Percentiles rank a stretch among this genome's conserved stretches.
Conservation (phyloP, 768 basidiomycete genomes). For the Tulasnella sp. region DNA sequence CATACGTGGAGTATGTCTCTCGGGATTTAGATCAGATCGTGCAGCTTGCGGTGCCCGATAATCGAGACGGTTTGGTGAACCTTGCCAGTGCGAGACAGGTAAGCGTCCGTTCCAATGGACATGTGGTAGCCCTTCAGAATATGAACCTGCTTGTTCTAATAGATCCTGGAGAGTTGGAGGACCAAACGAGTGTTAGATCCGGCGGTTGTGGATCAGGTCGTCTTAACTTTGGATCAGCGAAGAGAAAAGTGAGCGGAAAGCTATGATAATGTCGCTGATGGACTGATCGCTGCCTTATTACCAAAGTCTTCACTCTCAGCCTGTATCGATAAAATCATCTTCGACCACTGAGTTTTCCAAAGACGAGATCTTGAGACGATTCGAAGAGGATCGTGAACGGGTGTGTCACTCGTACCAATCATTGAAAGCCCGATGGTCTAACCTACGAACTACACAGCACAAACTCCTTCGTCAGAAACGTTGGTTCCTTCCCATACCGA, state of each 20-base stretch:
- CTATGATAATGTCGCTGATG: neutral
- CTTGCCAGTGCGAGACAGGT: slow-evolving; percentile 82
- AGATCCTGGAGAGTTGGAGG: slow-evolving; percentile 91
- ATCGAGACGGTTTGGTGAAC: slow-evolving; percentile 80
- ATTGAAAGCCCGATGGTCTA: neutral
- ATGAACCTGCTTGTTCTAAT: neutral
- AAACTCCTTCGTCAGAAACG: slow-evolving; percentile 83
- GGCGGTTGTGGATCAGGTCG: slow-evolving; percentile 59
- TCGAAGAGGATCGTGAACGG: slow-evolving; percentile 86
- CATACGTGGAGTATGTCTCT: slow-evolving; percentile 64
- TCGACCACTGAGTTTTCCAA: slow-evolving; percentile 36
- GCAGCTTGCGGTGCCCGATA: slow-evolving; percentile 76
- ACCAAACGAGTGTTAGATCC: slow-evolving; percentile 76
- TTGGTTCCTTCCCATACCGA: slow-evolving; percentile 37
- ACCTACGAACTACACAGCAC: slow-evolving; percentile 33
- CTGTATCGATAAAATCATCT: slow-evolving; percentile 15
- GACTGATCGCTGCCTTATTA: neutral
- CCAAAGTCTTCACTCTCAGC: neutral
- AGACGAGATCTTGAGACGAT: slow-evolving; percentile 69
- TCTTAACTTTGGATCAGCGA: slow-evolving; percentile 46
- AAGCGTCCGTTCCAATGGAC: neutral
- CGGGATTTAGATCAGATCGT: slow-evolving; percentile 73
- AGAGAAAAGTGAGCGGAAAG: slow-evolving; percentile 21
- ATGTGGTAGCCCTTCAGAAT: neutral
- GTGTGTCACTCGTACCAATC: slow-evolving; percentile 23